These are phyloP conservation scores for Aspergillus leporis DNA, from an alignment of 495 filamentous ascomycete species.

Conservation along the genomic window DNA sequence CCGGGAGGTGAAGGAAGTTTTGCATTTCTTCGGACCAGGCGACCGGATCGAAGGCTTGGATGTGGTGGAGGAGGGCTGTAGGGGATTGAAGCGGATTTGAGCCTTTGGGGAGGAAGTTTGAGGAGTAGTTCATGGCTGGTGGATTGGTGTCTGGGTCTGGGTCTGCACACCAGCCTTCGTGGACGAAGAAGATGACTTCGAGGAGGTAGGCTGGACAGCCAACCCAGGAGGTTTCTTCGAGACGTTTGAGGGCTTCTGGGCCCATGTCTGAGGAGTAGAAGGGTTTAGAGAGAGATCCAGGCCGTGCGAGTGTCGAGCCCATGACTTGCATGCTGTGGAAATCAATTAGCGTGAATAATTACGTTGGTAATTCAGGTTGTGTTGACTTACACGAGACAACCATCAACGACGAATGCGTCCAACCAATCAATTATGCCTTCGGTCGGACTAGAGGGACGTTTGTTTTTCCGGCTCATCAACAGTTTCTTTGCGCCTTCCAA, in stretches of 20 bases:
- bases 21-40: constrained; percentile 48
- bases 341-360: constrained; percentile 3
- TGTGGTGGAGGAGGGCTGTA: constrained; percentile 39
- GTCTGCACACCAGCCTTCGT: constrained; percentile 43
- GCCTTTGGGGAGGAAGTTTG: constrained; percentile 25
- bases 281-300: constrained; percentile 44
- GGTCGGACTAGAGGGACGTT: constrained; percentile 7
- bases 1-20: constrained; percentile 35
- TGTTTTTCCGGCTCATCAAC: constrained; percentile 25
- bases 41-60: constrained; percentile 45
- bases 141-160: constrained; percentile 26
- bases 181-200: constrained; percentile 49
- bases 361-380: not conserved
- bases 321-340: constrained; percentile 45
- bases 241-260: constrained; percentile 41
- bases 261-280: constrained; percentile 45
- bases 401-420: constrained; percentile 44
- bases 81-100: constrained; percentile 35
- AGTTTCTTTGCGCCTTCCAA: constrained; percentile 50
- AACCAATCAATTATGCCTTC: constrained; percentile 37
- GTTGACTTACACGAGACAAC: constrained; percentile 40
- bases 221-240: constrained; percentile 51
- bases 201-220: constrained; percentile 50
- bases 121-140: constrained; percentile 33
- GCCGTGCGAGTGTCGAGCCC: constrained; percentile 49